Conservation (phyloP, 2,329 filamentous ascomycete genomes). For the Aspergillus texensis region DNA sequence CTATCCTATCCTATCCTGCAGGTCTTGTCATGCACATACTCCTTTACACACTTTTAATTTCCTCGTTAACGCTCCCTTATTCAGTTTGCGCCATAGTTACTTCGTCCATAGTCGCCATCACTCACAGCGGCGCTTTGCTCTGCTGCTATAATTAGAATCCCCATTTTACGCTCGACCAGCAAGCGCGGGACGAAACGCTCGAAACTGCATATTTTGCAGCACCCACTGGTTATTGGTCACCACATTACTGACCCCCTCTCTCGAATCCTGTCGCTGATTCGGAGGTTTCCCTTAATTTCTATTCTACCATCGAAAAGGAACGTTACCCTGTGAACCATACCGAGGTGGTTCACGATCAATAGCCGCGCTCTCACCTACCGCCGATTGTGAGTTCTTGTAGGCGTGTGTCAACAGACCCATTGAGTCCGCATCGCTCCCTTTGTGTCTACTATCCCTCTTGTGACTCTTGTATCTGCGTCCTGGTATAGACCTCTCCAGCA, state of each 20-base stretch:
- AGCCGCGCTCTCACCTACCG: constrained; percentile 15
- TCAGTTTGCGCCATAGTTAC: neutral
- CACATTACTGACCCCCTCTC: constrained; percentile 10
- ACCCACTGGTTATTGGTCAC: constrained; percentile 20
- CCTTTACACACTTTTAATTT: constrained; percentile 18
- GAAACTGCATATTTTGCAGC: constrained; percentile 20
- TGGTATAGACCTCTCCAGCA: constrained; percentile 8
- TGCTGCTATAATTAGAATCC: constrained; percentile 42
- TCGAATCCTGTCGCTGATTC: constrained; percentile 15
- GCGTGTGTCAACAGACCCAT: constrained; percentile 7
- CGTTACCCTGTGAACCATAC: neutral
- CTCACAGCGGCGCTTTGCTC: constrained; percentile 28
- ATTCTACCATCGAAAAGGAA: constrained; percentile 8
- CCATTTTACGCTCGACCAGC: constrained; percentile 17
- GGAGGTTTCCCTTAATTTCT: constrained; percentile 13
- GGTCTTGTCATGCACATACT: constrained; percentile 16
- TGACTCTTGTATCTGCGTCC: constrained; percentile 7
- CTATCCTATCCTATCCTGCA: constrained; percentile 9
- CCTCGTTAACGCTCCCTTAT: neutral
- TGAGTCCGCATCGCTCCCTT: constrained; percentile 15
- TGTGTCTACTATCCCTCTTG: constrained; percentile 14
- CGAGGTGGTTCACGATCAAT: constrained; percentile 13
- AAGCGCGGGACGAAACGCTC: constrained; percentile 22
- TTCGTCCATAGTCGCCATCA: constrained; percentile 22
- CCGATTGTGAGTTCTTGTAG: constrained; percentile 9